These are phyloP conservation scores for Yamadazyma akitaensis DNA, from an alignment of 805 yeast species.

Conservation along the genomic window DNA sequence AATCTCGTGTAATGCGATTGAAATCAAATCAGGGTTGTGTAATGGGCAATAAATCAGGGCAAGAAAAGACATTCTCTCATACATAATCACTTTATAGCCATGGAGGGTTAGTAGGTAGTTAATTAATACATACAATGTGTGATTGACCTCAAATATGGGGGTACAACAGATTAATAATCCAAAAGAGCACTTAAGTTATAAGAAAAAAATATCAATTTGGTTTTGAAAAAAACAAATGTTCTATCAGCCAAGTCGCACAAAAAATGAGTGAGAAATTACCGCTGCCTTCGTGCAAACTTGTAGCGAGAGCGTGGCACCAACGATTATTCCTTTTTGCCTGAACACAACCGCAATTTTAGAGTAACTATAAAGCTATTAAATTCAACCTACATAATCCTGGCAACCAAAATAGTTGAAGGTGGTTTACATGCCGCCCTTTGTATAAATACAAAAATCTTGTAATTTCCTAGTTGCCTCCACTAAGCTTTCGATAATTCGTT, in stretches of 20 bases:
- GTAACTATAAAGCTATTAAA: no score
- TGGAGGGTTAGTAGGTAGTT: neutral
- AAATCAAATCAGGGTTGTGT: neutral
- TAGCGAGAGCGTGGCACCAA: neutral
- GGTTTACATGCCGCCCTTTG: no score
- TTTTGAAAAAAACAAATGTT: conserved; percentile 2
- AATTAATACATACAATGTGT: conserved; percentile 4
- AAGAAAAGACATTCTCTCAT: neutral
- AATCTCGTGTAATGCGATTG: neutral
- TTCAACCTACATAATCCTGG: no score
- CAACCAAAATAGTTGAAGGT: no score
- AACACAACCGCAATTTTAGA: no score
- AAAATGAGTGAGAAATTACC: neutral
- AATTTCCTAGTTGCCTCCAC: neutral
- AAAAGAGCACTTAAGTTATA: conserved; percentile 3
- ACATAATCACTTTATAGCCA: neutral
- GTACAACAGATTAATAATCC: conserved; percentile 6
- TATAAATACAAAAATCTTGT: neutral
- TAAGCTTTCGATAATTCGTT: neutral
- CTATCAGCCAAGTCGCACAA: conserved; percentile 2
- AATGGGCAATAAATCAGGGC: neutral
- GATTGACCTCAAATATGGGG: neutral
- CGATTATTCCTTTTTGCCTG: no score
- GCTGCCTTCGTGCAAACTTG: neutral
- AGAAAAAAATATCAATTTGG: conserved; percentile 1